phyloP scores from a whole-genome alignment of 1,284 basidiomycete genomes.

The Sparassis latifolia region DNA sequence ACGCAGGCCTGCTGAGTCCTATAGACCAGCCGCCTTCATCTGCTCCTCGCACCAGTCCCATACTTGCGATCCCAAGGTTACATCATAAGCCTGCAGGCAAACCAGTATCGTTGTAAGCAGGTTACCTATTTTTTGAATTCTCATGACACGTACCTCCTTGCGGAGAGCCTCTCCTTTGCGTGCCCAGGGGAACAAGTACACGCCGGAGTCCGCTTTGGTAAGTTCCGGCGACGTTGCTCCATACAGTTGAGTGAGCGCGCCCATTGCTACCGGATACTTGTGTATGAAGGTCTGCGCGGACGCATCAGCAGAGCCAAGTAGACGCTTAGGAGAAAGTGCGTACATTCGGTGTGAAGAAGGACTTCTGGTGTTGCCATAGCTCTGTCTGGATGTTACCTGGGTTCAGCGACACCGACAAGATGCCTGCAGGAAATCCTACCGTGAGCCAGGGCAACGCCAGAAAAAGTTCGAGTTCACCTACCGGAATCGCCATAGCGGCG shows the following conservation, averaged over 20 bases:
- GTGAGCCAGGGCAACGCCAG: neutral
- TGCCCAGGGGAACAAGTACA: neutral
- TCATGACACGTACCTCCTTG: neutral
- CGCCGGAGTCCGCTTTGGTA: neutral
- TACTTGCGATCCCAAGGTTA: too few relatives aligned
- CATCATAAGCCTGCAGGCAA: too few relatives aligned
- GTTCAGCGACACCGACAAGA: neutral
- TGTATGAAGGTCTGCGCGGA: neutral
- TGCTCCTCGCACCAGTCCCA: too few relatives aligned
- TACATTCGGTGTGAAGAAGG: neutral
- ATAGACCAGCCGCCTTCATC: too few relatives aligned
- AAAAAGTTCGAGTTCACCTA: neutral
- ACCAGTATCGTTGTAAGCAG: too few relatives aligned
- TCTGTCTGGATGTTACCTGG: neutral
- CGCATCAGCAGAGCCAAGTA: neutral
- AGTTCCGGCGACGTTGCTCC: neutral
- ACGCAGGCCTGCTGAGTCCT: too few relatives aligned
- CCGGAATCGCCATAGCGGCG: constrained; percentile 2
- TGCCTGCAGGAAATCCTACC: neutral
- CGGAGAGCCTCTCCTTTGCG: neutral
- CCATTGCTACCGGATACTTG: neutral
- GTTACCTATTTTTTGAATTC: too few relatives aligned
- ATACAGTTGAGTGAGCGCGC: neutral
- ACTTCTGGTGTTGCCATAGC: neutral
- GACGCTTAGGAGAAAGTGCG: neutral